Base-by-base conservation (phyloP, 352 stramenopile genomes). In the Paralagenidium karlingii region DNA sequence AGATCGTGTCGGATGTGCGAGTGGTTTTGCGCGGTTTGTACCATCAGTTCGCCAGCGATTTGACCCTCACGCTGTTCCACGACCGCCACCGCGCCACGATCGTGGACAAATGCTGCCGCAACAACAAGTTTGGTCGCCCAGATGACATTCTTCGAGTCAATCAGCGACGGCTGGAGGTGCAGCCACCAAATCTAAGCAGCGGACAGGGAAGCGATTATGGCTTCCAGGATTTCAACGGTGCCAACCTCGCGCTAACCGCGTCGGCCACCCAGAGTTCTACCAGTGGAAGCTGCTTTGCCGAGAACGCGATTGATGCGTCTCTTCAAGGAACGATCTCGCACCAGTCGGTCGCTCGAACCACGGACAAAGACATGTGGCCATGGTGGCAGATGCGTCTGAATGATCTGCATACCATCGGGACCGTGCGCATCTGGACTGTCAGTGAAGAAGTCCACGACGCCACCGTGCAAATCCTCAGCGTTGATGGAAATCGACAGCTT, bases 361-460 rank as follows among this genome's bases (percentile, higher is more conserved):
- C 60, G 3, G 45, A 55, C 2, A 38, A 48, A 8, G n/a, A n/a
- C n/a, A n/a, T n/a, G n/a, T n/a, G n/a, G n/a, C 44, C 40, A 2
- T 92, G 75, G 75, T 92, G 75, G 75, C 62, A 86, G 34, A 49
- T 92, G 0, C 51, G 66, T 8, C 47, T 87, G 4, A 11, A 79
- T 3, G 40, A 76, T 3, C 38, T 49, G 8, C 46, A 49, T 2
- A 51, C 50, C 2, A 58, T 87, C 12, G 70, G 74, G 1, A 84
- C 74, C 0, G 59, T 87, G 40, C 62, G 67, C 3, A 46, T 82
- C 11, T 84, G 70, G 67, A 31, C 80, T 12, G 43, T 63, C 0
- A 45, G 58, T 3, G 42, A 42, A 0, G 53, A 58, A 18, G 36
- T 55, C 0, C 39, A 40, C 1, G 47, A 52, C 9, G 63, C 47